Percentiles rank a stretch among this genome's conserved stretches.
These are phyloP conservation scores for Rugonectria rugulosa DNA, from an alignment of 2,329 filamentous ascomycete genomes.

Conservation along the genomic window DNA sequence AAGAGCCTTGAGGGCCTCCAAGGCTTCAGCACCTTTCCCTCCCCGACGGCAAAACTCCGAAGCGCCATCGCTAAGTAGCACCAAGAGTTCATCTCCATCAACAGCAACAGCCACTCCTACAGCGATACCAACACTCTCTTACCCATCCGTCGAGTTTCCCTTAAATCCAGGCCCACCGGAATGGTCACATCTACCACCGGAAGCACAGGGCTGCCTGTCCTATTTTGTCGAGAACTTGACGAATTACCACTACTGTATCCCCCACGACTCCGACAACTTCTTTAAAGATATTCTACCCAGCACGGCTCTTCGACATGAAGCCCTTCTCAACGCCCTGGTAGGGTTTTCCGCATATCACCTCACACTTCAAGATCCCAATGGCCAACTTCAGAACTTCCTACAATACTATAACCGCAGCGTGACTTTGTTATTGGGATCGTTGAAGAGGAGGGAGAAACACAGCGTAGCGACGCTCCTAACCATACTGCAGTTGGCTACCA, in stretches of 20 bases:
- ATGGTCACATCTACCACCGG: slow-evolving; percentile 68
- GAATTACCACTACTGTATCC: slow-evolving; percentile 82
- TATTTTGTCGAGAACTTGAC: slow-evolving; percentile 83
- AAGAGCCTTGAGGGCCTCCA: slow-evolving; percentile 24
- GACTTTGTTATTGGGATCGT: slow-evolving; percentile 72
- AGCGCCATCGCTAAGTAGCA: slow-evolving; percentile 59
- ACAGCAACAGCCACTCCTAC: slow-evolving; percentile 52
- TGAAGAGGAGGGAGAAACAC: slow-evolving; percentile 75
- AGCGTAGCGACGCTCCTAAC: slow-evolving; percentile 81
- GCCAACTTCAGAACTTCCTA: slow-evolving; percentile 82
- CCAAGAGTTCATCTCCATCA: slow-evolving; percentile 61
- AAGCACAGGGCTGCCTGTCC: slow-evolving; percentile 79
- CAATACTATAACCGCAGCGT: slow-evolving; percentile 92
- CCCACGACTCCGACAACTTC: slow-evolving; percentile 75
- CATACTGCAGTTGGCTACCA: slow-evolving; percentile 89
- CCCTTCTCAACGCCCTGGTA: slow-evolving; percentile 84
- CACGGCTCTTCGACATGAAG: slow-evolving; percentile 76
- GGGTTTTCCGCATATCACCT: slow-evolving; percentile 90
- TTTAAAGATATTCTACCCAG: slow-evolving; percentile 75
- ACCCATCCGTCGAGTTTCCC: slow-evolving; percentile 37
- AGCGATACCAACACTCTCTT: slow-evolving; percentile 41
- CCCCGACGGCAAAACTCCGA: slow-evolving; percentile 57
- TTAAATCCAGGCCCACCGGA: slow-evolving; percentile 47
- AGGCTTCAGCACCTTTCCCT: neutral
- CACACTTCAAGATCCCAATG: slow-evolving; percentile 73